Conservation (phyloP, 2,329 filamentous ascomycete genomes). For the Ceratocystis huliohia region DNA sequence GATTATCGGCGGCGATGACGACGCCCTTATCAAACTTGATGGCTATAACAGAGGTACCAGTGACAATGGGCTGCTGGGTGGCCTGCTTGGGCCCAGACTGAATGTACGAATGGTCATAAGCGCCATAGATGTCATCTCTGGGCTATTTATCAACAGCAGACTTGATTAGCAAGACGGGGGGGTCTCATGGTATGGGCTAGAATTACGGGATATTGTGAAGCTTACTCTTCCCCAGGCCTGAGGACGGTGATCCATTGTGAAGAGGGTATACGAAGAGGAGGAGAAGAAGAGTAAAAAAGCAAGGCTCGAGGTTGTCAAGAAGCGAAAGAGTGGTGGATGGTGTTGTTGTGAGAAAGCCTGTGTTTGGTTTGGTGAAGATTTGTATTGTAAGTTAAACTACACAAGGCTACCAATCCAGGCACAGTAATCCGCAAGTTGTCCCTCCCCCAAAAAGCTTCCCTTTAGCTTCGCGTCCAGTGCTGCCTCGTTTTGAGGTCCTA, state of each 20-base stretch:
- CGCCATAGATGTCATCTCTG: constrained; percentile 90
- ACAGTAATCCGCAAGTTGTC: background rate
- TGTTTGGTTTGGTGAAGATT: background rate
- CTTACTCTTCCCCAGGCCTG: constrained; percentile 61
- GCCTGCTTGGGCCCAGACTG: constrained; percentile 64
- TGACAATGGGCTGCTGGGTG: constrained; percentile 87
- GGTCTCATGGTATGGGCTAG: background rate
- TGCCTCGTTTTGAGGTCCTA: background rate
- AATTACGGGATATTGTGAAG: constrained; percentile 24
- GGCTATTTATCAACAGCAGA: constrained; percentile 44
- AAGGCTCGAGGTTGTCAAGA: background rate
- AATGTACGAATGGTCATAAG: constrained; percentile 81
- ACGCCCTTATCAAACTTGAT: constrained; percentile 95
- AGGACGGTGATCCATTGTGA: constrained; percentile 56
- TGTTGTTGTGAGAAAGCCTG: background rate
- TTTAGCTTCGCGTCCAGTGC: constrained; percentile 5
- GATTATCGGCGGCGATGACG: constrained; percentile 91
- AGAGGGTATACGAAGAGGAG: constrained; percentile 11
- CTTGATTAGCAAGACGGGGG: constrained; percentile 20
- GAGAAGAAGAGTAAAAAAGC: background rate
- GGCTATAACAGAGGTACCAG: constrained; percentile 86
- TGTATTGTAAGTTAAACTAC: background rate
- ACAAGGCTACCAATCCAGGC: constrained; percentile 1
- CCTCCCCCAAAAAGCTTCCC: background rate
- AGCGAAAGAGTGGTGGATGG: background rate